A percentile compares a stretch with the other conserved stretches of the same genome.
Conservation (phyloP, 148 eudicot genomes). For the Cornus kousa region DNA sequence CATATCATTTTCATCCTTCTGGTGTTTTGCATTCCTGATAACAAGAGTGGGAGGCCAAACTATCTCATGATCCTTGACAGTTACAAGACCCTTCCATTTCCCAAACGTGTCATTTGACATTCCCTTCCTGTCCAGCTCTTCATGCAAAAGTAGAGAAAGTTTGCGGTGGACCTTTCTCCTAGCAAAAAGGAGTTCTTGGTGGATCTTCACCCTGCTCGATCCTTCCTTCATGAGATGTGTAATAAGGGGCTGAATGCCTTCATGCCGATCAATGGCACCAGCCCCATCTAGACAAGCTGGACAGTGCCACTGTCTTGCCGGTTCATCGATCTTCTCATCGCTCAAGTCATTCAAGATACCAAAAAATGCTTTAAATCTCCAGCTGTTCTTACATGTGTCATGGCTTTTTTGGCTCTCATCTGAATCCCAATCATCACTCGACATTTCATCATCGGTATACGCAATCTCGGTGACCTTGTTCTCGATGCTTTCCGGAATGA, state of each 20-base stretch:
- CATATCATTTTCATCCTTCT: constrained; percentile 56
- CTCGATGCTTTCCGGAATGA: too few species aligned
- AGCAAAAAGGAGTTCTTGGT: too few species aligned
- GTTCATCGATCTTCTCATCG: constrained; percentile 49
- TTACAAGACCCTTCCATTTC: constrained; percentile 55
- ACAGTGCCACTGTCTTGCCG: constrained; percentile 77
- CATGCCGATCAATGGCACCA: constrained; percentile 77
- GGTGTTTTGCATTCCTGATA: constrained; percentile 58
- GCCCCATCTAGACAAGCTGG: constrained; percentile 84
- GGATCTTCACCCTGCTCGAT: constrained; percentile 53
- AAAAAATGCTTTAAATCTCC: constrained; percentile 50
- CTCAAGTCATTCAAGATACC: constrained; percentile 41
- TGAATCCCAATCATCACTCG: constrained; percentile 51
- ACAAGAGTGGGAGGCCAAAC: constrained; percentile 94
- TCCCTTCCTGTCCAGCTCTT: constrained; percentile 61
- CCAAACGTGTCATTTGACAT: constrained; percentile 60
- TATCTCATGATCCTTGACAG: constrained; percentile 43
- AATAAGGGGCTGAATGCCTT: constrained; percentile 59
- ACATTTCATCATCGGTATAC: constrained; percentile 45
- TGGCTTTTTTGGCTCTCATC: constrained; percentile 53
- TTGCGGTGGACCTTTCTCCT: constrained; percentile 68
- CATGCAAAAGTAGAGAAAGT: constrained; percentile 61
- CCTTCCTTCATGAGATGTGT: constrained; percentile 69
- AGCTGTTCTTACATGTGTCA: constrained; percentile 47
- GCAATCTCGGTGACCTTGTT: constrained; percentile 20